A percentile compares a stretch with the other conserved stretches of the same genome.
Evolutionary conservation across 2,329 filamentous ascomycete species (phyloP).

Genomic region (Achaetomium macrosporum): DNA sequence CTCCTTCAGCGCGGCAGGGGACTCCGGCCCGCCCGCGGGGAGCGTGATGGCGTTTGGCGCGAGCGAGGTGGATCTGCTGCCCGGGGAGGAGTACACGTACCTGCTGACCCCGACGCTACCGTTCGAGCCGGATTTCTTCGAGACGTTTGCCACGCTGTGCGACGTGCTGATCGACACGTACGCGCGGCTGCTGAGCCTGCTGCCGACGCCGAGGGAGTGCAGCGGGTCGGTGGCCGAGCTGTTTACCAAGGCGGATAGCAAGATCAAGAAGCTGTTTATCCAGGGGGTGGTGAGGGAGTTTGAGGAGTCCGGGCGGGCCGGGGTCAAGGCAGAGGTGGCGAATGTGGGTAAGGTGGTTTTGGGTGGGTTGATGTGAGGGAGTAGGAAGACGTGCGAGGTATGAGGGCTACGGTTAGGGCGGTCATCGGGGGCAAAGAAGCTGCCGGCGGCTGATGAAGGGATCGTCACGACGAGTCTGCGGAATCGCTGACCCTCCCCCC

Average conservation of each 20-base stretch:
- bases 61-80: constrained; percentile 60
- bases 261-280: constrained; percentile 82
- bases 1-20: constrained; percentile 1
- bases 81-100: constrained; percentile 82
- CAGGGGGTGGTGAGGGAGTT: constrained; percentile 86
- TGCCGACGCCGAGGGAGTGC: constrained; percentile 70
- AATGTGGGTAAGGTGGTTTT: constrained; percentile 85
- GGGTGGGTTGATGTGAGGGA: constrained; percentile 66
- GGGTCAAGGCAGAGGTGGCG: constrained; percentile 73
- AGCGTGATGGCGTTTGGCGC: constrained; percentile 53
- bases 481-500: too few relatives aligned
- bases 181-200: constrained; percentile 65
- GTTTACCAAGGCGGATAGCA: constrained; percentile 83
- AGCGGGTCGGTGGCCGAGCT: constrained; percentile 67
- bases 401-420: too few relatives aligned
- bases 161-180: constrained; percentile 95
- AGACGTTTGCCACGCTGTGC: constrained; percentile 92
- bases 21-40: constrained; percentile 29
- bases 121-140: constrained; percentile 95
- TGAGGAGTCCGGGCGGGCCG: constrained; percentile 73
- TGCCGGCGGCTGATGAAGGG: too few relatives aligned
- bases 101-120: constrained; percentile 87
- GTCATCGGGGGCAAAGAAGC: not conserved
- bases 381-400: not conserved
- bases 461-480: too few relatives aligned